Evolutionary conservation across 2,329 filamentous ascomycete species (phyloP), one percentile per base, ranked within the genome.

Genomic region (Nemania sp.): DNA sequence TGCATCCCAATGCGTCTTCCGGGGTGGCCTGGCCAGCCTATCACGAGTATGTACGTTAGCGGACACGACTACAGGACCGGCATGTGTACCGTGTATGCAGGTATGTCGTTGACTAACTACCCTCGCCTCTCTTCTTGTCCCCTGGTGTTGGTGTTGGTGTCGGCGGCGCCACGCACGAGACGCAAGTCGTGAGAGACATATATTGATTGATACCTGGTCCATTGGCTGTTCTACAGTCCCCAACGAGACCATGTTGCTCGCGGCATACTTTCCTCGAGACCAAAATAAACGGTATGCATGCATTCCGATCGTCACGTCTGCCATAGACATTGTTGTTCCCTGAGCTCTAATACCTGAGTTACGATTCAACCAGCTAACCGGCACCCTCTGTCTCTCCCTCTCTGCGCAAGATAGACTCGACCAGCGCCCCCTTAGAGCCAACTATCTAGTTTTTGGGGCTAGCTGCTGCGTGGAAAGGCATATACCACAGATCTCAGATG

Each of bases 231-330:
- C 21, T 5, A 35, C 37, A 79, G 78, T 71, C 25, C 46, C 75
- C 42, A 74, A 77, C 53, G 74, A 75, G 13, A 62, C 69, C 17
- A 68, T 66, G 2, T 58, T 82, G 50, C 65, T 75, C 10, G 78
- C 76, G 1, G 74, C 71, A 2, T 79, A 82, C 55, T 69, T 84
- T 2, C 73, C 77, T 2, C 75, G 76, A 37, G 78, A 83, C 52
- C 64, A 71, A 3, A 74, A 79, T n/a, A 77, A 77, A 7, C 69
- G 67, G 79, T 81, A 71, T 42, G 71, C 62, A 29, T 52, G 21
- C 21, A 37, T 2, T 20, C 15, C 2, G 25, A 20, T n/a, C 5
- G 25, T 4, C 17, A 6, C 5, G 25, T 32, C 40, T 2, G 12
- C n/a, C n/a, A n/a, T n/a, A n/a, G n/a, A 20, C 15, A 12, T 18